phyloP scores from a whole-genome alignment of 768 basidiomycete species.

The Boletus subcaerulescens region DNA sequence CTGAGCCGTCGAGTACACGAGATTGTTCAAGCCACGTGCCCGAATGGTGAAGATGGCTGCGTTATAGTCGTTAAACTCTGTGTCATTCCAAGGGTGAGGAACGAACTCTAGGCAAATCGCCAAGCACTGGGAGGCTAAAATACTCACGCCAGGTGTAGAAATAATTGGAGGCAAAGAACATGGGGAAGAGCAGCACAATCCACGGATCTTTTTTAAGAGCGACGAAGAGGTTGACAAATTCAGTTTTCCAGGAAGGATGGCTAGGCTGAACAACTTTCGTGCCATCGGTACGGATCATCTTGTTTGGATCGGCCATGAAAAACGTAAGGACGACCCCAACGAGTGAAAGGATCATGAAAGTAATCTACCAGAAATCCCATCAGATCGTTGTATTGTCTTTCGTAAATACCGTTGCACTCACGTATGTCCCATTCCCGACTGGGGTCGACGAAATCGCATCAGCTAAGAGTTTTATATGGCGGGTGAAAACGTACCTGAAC shows the following conservation, averaged over 20 bases:
- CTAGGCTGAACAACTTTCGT: slow-evolving; percentile 55
- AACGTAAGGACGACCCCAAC: slow-evolving; percentile 65
- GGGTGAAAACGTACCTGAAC: slow-evolving; percentile 20
- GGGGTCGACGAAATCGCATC: background rate
- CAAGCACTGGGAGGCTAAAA: background rate
- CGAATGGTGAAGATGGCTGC: slow-evolving; percentile 75
- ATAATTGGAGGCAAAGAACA: slow-evolving; percentile 83
- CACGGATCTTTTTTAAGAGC: slow-evolving; percentile 67
- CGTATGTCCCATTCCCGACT: slow-evolving; percentile 79
- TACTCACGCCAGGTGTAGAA: slow-evolving; percentile 80
- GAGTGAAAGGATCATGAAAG: slow-evolving; percentile 67
- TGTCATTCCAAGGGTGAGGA: slow-evolving; percentile 4
- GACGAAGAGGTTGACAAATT: slow-evolving; percentile 65
- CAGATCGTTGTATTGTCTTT: background rate
- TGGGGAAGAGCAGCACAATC: slow-evolving; percentile 75
- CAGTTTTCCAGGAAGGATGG: slow-evolving; percentile 74
- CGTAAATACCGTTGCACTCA: slow-evolving; percentile 45
- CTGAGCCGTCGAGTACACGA: slow-evolving; percentile 78
- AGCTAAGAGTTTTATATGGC: background rate
- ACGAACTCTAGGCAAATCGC: background rate
- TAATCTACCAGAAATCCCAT: slow-evolving; percentile 46
- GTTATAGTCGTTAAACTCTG: slow-evolving; percentile 82
- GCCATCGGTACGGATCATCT: slow-evolving; percentile 74
- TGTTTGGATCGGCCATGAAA: slow-evolving; percentile 65
- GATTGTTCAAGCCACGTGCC: slow-evolving; percentile 70